Percentiles rank a stretch among this genome's conserved stretches.
phyloP scores from a whole-genome alignment of 2,329 filamentous ascomycete species.

The Zymoseptoria brevis region DNA sequence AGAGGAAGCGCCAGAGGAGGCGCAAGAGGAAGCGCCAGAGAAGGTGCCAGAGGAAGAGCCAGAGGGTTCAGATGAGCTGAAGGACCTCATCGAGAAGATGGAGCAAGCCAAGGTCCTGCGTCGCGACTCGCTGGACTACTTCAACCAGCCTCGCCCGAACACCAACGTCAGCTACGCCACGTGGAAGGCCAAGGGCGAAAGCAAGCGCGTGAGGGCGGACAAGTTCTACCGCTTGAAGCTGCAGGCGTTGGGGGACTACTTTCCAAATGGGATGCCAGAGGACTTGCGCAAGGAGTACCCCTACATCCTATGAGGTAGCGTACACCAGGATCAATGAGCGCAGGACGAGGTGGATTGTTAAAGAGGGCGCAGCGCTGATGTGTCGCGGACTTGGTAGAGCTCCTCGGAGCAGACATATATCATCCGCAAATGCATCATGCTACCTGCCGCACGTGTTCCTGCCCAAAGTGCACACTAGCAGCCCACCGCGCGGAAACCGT shows the following conservation, averaged over 20 bases:
- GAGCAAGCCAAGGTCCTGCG: constrained; percentile 7
- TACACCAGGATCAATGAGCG: background rate
- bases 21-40: background rate
- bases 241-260: constrained; percentile 3
- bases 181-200: constrained; percentile 7
- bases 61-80: background rate
- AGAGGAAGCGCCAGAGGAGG: background rate
- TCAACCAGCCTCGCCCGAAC: constrained; percentile 4
- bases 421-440: too few relatives aligned
- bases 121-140: constrained; percentile 4
- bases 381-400: too few relatives aligned
- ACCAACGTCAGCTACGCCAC: constrained; percentile 5
- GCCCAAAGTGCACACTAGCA: too few relatives aligned
- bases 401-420: too few relatives aligned
- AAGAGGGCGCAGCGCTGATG: background rate
- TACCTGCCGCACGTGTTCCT: too few relatives aligned
- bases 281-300: constrained; percentile 3
- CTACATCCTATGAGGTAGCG: background rate
- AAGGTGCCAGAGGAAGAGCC: background rate
- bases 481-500: too few relatives aligned
- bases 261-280: background rate
- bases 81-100: background rate
- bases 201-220: constrained; percentile 11
- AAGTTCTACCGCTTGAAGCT: constrained; percentile 16
- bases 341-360: background rate